A percentile compares a stretch with the other conserved stretches of the same genome.
Conservation (phyloP, 805 yeast species). For the Kodamaea fukazawae region DNA sequence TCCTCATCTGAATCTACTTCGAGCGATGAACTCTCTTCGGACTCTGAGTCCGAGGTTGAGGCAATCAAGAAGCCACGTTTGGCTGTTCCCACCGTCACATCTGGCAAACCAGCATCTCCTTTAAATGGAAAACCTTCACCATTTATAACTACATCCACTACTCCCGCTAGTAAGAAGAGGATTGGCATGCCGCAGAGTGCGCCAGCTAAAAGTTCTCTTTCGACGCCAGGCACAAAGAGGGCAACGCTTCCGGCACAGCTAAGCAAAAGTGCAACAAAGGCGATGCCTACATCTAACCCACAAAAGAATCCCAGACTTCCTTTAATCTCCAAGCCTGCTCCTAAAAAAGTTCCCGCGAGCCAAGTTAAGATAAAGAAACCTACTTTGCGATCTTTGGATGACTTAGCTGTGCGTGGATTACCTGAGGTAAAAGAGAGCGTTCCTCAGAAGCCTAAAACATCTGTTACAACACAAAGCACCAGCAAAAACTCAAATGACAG, state of each 20-base stretch:
- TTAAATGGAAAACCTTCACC: conserved; percentile 2
- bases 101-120: conserved; percentile 10
- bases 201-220: conserved; percentile 9
- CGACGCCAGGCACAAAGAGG: too few relatives aligned
- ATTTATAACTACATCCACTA: too few relatives aligned
- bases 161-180: neutral
- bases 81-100: conserved; percentile 11
- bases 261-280: conserved; percentile 9
- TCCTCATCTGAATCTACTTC: conserved; percentile 12
- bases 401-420: conserved; percentile 60
- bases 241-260: too few relatives aligned
- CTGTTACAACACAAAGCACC: too few relatives aligned
- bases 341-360: conserved; percentile 1
- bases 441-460: conserved; percentile 2
- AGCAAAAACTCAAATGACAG: too few relatives aligned
- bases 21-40: conserved; percentile 18
- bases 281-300: neutral
- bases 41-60: conserved; percentile 14
- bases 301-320: conserved; percentile 1
- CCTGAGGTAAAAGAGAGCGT: conserved; percentile 55
- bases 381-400: conserved; percentile 52
- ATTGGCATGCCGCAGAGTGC: conserved; percentile 7
- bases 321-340: neutral
- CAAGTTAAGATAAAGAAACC: conserved; percentile 21
- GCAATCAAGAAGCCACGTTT: conserved; percentile 21